These are phyloP conservation scores for Quercus engelmannii DNA, from an alignment of 306 rosid genomes.

Conservation along the genomic window DNA sequence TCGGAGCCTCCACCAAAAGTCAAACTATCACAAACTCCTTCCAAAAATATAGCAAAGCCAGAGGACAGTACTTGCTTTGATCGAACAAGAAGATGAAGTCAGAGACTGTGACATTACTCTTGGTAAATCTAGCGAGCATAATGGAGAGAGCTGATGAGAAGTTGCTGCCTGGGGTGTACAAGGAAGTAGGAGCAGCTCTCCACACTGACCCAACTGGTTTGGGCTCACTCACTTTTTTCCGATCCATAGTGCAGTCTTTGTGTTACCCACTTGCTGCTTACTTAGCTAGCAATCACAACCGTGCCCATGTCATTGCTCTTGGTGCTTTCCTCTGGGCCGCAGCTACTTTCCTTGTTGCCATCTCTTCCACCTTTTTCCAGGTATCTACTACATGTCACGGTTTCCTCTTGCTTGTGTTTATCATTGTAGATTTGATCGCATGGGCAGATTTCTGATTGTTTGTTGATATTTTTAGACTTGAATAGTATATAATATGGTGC, in stretches of 20 bases:
- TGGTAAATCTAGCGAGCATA: slow-evolving; percentile 60
- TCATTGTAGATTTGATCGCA: background rate
- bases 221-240: slow-evolving; percentile 64
- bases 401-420: background rate
- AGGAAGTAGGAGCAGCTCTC: slow-evolving; percentile 65
- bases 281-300: slow-evolving; percentile 70
- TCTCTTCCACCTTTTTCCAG: slow-evolving; percentile 67
- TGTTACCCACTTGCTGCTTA: slow-evolving; percentile 77
- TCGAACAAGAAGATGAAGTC: slow-evolving; percentile 41
- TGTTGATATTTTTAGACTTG: background rate
- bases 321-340: slow-evolving; percentile 77
- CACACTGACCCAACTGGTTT: slow-evolving; percentile 71
- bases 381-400: slow-evolving; percentile 4
- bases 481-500: background rate
- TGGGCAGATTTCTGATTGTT: background rate
- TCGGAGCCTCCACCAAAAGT: too few relatives aligned
- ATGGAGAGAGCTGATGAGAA: slow-evolving; percentile 78
- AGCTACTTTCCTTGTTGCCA: slow-evolving; percentile 60
- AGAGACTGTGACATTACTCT: slow-evolving; percentile 46
- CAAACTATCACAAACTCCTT: background rate
- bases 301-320: slow-evolving; percentile 57
- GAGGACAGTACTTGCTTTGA: background rate
- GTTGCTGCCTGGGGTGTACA: slow-evolving; percentile 71
- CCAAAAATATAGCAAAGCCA: too few relatives aligned
- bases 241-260: slow-evolving; percentile 63